phyloP scores from a whole-genome alignment of 2,329 filamentous ascomycete species.

The Nemania diffusa region DNA sequence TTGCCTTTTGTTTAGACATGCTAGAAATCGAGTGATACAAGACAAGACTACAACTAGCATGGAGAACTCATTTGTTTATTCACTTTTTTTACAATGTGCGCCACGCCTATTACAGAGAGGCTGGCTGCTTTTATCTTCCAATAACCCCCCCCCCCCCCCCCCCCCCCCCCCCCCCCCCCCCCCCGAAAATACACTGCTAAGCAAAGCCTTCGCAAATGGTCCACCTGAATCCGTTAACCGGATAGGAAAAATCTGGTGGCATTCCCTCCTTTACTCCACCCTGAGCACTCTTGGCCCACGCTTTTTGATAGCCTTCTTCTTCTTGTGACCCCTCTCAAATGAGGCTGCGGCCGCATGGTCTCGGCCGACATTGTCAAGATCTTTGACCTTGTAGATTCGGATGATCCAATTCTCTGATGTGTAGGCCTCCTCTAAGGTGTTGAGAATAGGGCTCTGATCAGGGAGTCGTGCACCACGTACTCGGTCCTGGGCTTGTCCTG shows the following conservation, averaged over 20 bases:
- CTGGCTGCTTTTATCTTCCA: constrained; percentile 34
- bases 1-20: no score
- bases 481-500: constrained; percentile 88
- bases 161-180: no score
- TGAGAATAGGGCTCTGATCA: constrained; percentile 84
- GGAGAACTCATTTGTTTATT: constrained; percentile 27
- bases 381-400: constrained; percentile 99
- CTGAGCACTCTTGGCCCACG: constrained; percentile 76
- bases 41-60: neutral
- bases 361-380: constrained; percentile 93
- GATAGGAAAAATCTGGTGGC: neutral
- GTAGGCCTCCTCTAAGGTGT: constrained; percentile 94
- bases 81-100: constrained; percentile 31
- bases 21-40: no score
- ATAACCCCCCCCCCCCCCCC: no score
- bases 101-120: constrained; percentile 3
- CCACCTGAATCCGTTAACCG: neutral
- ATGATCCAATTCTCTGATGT: constrained; percentile 99
- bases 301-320: constrained; percentile 80
- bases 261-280: constrained; percentile 66
- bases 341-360: constrained; percentile 77
- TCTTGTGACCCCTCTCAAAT: constrained; percentile 84
- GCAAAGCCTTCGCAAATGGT: constrained; percentile 16
- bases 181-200: constrained; percentile 26
- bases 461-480: constrained; percentile 85